phyloP scores from a whole-genome alignment of 768 basidiomycete genomes.

The Phlebiopsis flavidoalba region DNA sequence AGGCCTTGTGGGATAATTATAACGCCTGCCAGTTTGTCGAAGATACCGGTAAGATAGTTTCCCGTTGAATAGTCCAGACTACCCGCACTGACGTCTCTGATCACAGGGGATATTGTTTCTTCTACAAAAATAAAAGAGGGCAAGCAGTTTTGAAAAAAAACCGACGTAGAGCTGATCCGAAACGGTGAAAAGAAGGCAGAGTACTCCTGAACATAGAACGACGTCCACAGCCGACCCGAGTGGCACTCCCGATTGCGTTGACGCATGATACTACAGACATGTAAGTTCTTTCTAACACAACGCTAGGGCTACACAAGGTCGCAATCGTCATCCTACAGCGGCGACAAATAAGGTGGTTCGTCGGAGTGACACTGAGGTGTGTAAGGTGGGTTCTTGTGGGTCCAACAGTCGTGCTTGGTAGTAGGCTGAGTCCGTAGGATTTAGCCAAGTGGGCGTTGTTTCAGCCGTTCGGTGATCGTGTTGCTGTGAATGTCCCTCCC shows the following conservation, averaged over 20 bases:
- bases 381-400: constrained; percentile 7
- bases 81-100: not conserved
- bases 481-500: too few relatives aligned
- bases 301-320: not conserved
- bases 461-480: too few relatives aligned
- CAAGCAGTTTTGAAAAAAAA: constrained; percentile 54
- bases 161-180: not conserved
- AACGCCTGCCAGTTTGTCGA: constrained; percentile 32
- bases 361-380: too few relatives aligned
- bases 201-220: not conserved
- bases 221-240: too few relatives aligned
- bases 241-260: too few relatives aligned
- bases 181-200: not conserved
- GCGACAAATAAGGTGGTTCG: constrained; percentile 17
- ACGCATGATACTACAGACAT: not conserved
- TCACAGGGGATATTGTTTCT: constrained; percentile 72
- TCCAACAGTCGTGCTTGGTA: constrained; percentile 14
- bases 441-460: too few relatives aligned
- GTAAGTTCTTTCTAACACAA: not conserved
- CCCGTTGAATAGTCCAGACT: not conserved
- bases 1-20: constrained; percentile 29
- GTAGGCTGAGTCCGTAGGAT: too few relatives aligned
- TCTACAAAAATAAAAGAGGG: constrained; percentile 86
- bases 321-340: constrained; percentile 10
- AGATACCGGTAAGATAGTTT: constrained; percentile 22